Percentiles rank a stretch among this genome's conserved stretches.
Conservation (phyloP, 2,329 filamentous ascomycete species). For the Penicillium sp. region DNA sequence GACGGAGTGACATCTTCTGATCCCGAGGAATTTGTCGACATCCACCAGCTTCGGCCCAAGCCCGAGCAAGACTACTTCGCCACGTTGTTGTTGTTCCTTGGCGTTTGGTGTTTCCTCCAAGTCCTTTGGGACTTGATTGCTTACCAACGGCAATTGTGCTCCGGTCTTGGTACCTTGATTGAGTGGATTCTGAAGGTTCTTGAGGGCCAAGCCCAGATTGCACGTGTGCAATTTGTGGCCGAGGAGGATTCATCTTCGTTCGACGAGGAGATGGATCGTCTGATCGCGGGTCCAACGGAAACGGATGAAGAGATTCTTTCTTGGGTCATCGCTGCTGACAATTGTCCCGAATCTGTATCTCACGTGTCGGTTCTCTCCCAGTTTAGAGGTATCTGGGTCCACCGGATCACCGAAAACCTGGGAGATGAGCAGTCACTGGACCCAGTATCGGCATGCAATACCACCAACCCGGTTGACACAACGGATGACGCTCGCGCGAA, state of each 20-base stretch:
- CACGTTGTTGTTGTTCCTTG: background rate
- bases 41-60: background rate
- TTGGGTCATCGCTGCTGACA: background rate
- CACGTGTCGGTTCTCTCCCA: background rate
- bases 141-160: background rate
- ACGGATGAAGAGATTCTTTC: background rate
- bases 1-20: background rate
- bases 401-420: background rate
- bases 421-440: background rate
- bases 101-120: background rate
- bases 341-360: background rate
- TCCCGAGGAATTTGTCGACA: background rate
- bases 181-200: background rate
- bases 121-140: background rate
- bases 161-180: background rate
- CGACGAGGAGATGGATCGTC: background rate
- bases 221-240: background rate
- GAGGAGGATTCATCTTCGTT: background rate
- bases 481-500: background rate
- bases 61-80: background rate
- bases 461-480: background rate
- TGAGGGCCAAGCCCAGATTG: background rate
- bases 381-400: background rate
- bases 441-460: background rate
- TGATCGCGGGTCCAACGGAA: background rate